Evolutionary conservation across 805 yeast genomes (phyloP).

Genomic region (Wickerhamiella lipophila): DNA sequence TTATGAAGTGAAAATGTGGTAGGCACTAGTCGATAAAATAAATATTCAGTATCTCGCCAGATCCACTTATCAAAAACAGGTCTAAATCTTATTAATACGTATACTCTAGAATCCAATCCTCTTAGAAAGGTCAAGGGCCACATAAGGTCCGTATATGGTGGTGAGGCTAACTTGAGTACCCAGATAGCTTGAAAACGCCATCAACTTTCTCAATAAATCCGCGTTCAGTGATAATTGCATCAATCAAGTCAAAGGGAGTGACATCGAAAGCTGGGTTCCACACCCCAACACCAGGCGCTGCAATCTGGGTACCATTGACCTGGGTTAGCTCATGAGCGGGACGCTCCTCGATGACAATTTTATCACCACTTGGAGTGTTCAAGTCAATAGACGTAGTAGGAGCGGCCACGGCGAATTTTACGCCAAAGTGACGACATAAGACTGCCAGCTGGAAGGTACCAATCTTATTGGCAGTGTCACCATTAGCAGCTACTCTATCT

Average conservation of each 20-base stretch:
- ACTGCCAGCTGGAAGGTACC: slow-evolving; percentile 86
- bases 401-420: slow-evolving; percentile 87
- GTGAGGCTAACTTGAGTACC: background rate
- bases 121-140: no score
- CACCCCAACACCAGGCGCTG: slow-evolving; percentile 71
- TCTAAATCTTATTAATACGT: no score
- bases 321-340: slow-evolving; percentile 67
- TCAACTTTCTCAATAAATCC: slow-evolving; percentile 39
- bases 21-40: no score
- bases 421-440: slow-evolving; percentile 51
- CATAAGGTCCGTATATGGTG: background rate
- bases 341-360: slow-evolving; percentile 77
- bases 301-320: slow-evolving; percentile 59
- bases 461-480: slow-evolving; percentile 93
- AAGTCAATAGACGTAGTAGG: slow-evolving; percentile 84
- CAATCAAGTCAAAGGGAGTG: slow-evolving; percentile 71
- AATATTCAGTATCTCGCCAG: no score
- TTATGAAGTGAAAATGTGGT: no score
- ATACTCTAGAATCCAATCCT: no score
- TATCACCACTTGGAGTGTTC: slow-evolving; percentile 51
- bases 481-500: slow-evolving; percentile 82
- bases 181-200: slow-evolving; percentile 9
- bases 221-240: slow-evolving; percentile 80
- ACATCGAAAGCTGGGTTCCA: slow-evolving; percentile 98
- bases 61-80: no score